A percentile compares a stretch with the other conserved stretches of the same genome.
These are phyloP conservation scores for Marasmius tenuissimus DNA, from an alignment of 1,284 basidiomycete genomes.

Conservation along the genomic window DNA sequence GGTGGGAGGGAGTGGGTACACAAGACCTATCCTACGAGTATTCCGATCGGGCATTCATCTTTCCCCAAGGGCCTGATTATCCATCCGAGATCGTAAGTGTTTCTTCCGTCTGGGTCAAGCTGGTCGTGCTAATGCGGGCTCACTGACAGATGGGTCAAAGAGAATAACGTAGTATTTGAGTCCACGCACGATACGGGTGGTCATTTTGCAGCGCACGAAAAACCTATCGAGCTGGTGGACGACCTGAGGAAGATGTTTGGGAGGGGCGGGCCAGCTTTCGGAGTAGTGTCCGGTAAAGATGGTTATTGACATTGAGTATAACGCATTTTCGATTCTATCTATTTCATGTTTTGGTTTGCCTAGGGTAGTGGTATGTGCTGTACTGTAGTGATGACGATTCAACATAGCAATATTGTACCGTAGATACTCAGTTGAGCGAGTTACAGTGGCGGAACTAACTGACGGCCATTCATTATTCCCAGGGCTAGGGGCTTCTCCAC, in stretches of 20 bases:
- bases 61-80: conserved; percentile 3
- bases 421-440: too few species aligned
- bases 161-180: not conserved
- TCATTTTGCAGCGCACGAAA: not conserved
- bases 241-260: conserved; percentile 1
- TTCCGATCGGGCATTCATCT: conserved; percentile 6
- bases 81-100: not conserved
- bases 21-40: not conserved
- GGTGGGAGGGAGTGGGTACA: not conserved
- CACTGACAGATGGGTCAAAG: not conserved
- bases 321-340: too few species aligned
- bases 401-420: too few species aligned
- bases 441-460: too few species aligned
- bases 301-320: not conserved
- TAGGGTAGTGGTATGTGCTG: too few species aligned
- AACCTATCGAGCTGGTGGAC: not conserved
- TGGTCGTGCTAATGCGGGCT: not conserved
- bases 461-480: too few species aligned
- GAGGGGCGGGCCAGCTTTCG: not conserved
- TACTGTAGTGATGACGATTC: too few species aligned
- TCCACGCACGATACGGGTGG: not conserved
- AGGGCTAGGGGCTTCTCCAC: too few species aligned
- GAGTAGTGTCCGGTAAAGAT: not conserved
- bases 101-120: not conserved
- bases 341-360: too few species aligned